Evolutionary conservation across 1,284 basidiomycete species (phyloP).

Genomic region (Heterobasidion irregulare): DNA sequence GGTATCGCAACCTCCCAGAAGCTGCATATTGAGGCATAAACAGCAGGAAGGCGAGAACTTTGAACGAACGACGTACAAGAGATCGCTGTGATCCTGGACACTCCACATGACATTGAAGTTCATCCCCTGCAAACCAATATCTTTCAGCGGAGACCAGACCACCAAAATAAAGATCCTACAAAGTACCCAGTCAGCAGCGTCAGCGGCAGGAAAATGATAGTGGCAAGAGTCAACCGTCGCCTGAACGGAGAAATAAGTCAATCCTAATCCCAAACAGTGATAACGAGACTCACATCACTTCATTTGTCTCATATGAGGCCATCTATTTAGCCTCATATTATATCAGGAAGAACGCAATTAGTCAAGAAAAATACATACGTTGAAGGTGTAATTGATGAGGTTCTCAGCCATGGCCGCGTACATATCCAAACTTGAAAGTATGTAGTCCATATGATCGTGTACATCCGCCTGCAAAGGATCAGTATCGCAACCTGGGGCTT

Average conservation of each 20-base stretch:
- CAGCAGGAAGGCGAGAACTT: background rate
- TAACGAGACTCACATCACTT: slow-evolving; percentile 43
- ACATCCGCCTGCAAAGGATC: slow-evolving; percentile 44
- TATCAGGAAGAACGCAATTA: background rate
- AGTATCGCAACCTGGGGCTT: background rate
- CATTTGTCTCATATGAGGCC: slow-evolving; percentile 65
- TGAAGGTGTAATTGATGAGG: slow-evolving; percentile 62
- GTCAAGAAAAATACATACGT: slow-evolving; percentile 23
- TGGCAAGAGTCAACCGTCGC: slow-evolving; percentile 52
- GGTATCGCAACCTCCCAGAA: slow-evolving; percentile 65
- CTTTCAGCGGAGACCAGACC: background rate
- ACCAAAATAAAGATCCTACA: slow-evolving; percentile 26
- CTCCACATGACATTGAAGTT: slow-evolving; percentile 53
- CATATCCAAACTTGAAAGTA: slow-evolving; percentile 58
- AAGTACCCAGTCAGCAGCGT: slow-evolving; percentile 69
- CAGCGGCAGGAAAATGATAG: slow-evolving; percentile 63
- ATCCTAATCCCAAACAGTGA: background rate
- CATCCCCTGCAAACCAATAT: slow-evolving; percentile 44
- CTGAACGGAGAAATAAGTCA: slow-evolving; percentile 14
- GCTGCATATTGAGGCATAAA: slow-evolving; percentile 20
- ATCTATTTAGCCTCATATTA: slow-evolving; percentile 28
- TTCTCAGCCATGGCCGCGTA: slow-evolving; percentile 61
- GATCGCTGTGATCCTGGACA: slow-evolving; percentile 37
- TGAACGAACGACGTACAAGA: slow-evolving; percentile 31
- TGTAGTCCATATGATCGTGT: slow-evolving; percentile 64